Base-by-base conservation (phyloP, 441 rosid species). In the Erysimum pusillum region DNA sequence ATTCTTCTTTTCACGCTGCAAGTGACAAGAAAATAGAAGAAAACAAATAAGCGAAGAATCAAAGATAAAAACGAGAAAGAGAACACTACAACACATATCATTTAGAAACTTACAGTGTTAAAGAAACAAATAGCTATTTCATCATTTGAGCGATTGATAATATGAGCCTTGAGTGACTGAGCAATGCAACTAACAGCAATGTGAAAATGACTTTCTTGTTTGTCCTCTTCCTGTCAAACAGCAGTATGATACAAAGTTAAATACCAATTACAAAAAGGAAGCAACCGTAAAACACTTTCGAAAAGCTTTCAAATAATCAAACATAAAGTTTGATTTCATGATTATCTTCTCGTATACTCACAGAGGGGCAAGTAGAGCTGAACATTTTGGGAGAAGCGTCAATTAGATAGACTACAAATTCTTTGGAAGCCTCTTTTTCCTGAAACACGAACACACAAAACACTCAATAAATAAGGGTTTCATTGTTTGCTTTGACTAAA, bases 381-480 rank as follows among this genome's bases (percentile, higher is more conserved):
- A 91, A 87, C 98, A 95, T 95, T 82, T 90, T 90, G 49, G 97
- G 97, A 63, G 98, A 91, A 80, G 97, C 97, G 54, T 91, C 99
- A 34, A 93, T 87, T 54, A 91, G 84, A 77, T 89, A 89, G 45
- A 91, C 98, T 25, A 82, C 82, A 49, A 87, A 85, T 64, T 91
- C 97, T 73, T 96, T 93, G 34, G 90, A 85, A 44, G 90, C 73
- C 28, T 85, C 91, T 60, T 81, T 85, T 67, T 77, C 89, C 94
- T 88, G 89, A 51, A n/a, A 76, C 6, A 74, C 4, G 35, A 46
- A 31, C 66, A 54, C 5, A 28, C n/a, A 42, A 77, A 39, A 41
- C 65, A 67, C 38, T 66, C n/a, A 31, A 13, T n/a, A 42, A 18
- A 35, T 53, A 60, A 67, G 70, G 78, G 63, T 67, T 71, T 57